Conservation (phyloP, 2,329 filamentous ascomycete species). For the Paramyrothecium roridum region DNA sequence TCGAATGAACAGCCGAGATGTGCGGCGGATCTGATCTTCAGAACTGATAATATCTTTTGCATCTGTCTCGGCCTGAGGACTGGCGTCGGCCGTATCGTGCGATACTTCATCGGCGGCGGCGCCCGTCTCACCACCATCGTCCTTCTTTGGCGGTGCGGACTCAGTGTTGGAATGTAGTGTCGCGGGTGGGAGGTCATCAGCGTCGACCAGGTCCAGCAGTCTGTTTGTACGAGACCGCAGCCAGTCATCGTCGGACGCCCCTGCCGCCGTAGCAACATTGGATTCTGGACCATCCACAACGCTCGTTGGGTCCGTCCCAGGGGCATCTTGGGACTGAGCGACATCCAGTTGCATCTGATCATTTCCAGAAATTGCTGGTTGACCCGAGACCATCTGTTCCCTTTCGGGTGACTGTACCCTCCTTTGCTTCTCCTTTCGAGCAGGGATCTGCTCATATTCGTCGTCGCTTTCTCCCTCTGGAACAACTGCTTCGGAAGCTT, state of each 20-base stretch:
- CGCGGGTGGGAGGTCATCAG: conserved; percentile 51
- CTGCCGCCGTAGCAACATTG: conserved; percentile 18
- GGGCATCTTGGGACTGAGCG: neutral
- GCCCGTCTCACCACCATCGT: conserved; percentile 16
- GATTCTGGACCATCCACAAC: conserved; percentile 15
- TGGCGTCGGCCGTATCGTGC: conserved; percentile 21
- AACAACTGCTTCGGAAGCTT: conserved; percentile 24
- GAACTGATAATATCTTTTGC: conserved; percentile 27
- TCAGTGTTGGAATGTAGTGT: conserved; percentile 5
- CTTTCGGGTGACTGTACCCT: conserved; percentile 24
- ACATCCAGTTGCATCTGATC: neutral
- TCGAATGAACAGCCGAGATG: conserved; percentile 78
- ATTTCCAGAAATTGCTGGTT: neutral
- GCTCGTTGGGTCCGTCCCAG: conserved; percentile 7
- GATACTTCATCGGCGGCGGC: conserved; percentile 18
- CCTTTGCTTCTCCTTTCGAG: conserved; percentile 46
- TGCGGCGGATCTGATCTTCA: conserved; percentile 61
- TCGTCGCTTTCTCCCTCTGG: conserved; percentile 64
- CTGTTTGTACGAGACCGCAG: conserved; percentile 84
- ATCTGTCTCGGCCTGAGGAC: conserved; percentile 25
- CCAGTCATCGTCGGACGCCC: conserved; percentile 82
- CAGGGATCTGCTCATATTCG: conserved; percentile 67
- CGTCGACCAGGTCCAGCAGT: conserved; percentile 78
- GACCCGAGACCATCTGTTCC: conserved; percentile 9
- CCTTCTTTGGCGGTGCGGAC: conserved; percentile 10